Evolutionary conservation across 2,329 filamentous ascomycete genomes (phyloP), one percentile per base, ranked within the genome.

Genomic region (Periconia sp.): DNA sequence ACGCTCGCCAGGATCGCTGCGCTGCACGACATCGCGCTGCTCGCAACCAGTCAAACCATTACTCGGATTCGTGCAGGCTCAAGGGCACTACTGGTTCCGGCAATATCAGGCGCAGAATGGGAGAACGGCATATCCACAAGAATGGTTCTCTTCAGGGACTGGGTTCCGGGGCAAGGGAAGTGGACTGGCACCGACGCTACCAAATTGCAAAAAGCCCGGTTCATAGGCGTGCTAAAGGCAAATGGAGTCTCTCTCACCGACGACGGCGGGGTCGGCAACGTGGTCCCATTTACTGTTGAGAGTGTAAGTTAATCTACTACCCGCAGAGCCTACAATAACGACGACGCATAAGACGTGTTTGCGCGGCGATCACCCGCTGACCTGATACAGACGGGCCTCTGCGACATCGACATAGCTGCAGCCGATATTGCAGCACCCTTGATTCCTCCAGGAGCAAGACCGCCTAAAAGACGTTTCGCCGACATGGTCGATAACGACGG

Each of bases 111-210:
- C 11, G 78, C 78, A 15, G 82, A 87, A 29, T 96, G 92, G 92
- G 91, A 96, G 48, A 84, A 83, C 51, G 86, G 84, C 22, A 75
- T 96, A 25, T 82, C 83, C 48, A 88, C 84, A 29, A 80, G 90
- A 40, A 68, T 96, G 48, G 86, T 87, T 17, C 69, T 96, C 23
- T 95, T 94, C 68, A 81, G 87, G 58, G 89, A 96, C 71, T 92
- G 73, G 61, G 48, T 63, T 37, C 52, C 59, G 42, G 58, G 54
- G 48, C 54, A 66, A 58, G 48, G 51, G 36, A 61, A 65, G 48
- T 36, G 53, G 31, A 59, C 32, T 35, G 60, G 57, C 29, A 43
- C 52, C 36, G 60, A 65, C 31, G 49, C 58, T 34, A 59, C 64
- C 40, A 62, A 49, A 52, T 49, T 66, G 52, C 60, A 54, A 41